Evolutionary conservation across 371 early-diverging fungal genomes (phyloP).

Genomic region (Mucor saturninus): DNA sequence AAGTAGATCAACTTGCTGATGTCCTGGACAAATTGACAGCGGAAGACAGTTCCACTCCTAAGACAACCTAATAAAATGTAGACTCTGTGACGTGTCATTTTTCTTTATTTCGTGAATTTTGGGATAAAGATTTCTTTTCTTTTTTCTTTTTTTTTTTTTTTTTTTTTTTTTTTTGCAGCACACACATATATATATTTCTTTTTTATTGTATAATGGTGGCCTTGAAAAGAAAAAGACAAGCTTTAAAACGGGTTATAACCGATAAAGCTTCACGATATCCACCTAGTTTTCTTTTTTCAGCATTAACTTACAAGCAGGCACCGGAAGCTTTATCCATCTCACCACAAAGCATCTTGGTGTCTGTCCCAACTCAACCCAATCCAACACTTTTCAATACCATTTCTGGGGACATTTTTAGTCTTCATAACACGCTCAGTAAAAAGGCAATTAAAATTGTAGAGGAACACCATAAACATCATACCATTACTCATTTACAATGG

Average conservation of each 20-base stretch:
- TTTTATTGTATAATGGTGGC: neutral
- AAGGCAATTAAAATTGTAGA: constrained; percentile 35
- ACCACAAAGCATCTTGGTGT: constrained; percentile 35
- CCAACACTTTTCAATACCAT: constrained; percentile 30
- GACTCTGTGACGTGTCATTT: constrained; percentile 1
- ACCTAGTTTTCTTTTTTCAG: constrained; percentile 22
- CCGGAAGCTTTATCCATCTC: constrained; percentile 36
- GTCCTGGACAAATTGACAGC: constrained; percentile 38
- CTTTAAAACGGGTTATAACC: neutral
- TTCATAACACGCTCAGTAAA: constrained; percentile 31
- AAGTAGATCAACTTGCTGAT: constrained; percentile 40
- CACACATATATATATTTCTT: neutral
- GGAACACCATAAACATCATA: constrained; percentile 41
- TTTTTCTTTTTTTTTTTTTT: neutral
- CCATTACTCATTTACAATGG: constrained; percentile 52
- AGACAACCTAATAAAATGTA: neutral
- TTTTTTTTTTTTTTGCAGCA: neutral
- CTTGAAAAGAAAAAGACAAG: constrained; percentile 8
- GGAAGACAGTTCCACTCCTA: neutral
- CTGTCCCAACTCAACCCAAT: constrained; percentile 34
- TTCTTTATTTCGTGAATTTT: too few species aligned
- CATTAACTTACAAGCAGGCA: constrained; percentile 39
- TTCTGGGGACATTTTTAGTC: constrained; percentile 39
- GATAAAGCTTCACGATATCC: constrained; percentile 20
- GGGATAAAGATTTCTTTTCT: neutral